Percentiles rank a stretch among this genome's conserved stretches.
Conservation (phyloP, 768 basidiomycete species). For the Dentipellis fragilis region DNA sequence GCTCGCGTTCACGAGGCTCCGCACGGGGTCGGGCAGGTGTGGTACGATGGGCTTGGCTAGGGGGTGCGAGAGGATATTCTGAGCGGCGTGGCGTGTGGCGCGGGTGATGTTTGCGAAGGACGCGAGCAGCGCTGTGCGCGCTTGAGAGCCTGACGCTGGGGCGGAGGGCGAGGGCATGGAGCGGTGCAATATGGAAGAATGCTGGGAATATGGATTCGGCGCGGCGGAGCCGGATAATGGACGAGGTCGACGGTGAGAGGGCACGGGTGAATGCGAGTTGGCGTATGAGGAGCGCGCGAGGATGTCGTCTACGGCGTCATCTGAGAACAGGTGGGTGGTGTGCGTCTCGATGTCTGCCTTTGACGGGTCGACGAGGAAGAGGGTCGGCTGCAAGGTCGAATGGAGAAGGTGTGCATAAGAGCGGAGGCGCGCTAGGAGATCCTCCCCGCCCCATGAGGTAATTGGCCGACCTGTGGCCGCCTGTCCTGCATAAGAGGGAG, state of each 20-base stretch:
- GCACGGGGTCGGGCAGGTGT: conserved; percentile 90
- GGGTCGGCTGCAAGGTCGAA: conserved; percentile 72
- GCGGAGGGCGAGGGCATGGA: conserved; percentile 51
- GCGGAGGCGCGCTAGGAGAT: conserved; percentile 66
- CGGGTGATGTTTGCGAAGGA: conserved; percentile 92
- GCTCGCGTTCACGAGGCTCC: conserved; percentile 78
- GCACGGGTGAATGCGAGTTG: conserved; percentile 72
- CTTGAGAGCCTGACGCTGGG: conserved; percentile 52
- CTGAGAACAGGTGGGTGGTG: conserved; percentile 72
- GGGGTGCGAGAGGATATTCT: conserved; percentile 91
- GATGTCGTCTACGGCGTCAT: conserved; percentile 84
- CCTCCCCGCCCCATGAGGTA: conserved; percentile 82
- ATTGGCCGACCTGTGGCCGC: conserved; percentile 25
- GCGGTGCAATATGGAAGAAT: conserved; percentile 73
- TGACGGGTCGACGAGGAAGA: conserved; percentile 91
- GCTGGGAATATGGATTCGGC: conserved; percentile 48
- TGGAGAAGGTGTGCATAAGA: conserved; percentile 75
- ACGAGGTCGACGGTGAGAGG: conserved; percentile 69
- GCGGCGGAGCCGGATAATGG: conserved; percentile 37
- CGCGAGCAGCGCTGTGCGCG: conserved; percentile 76
- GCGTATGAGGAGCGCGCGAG: conserved; percentile 69
- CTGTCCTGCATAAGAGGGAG: conserved; percentile 38
- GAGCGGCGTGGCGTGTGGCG: conserved; percentile 86
- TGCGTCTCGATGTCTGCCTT: conserved; percentile 89
- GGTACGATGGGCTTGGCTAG: conserved; percentile 94